Base-by-base conservation (phyloP, 768 basidiomycete genomes). In the Tylopilus vinaceipallidus region DNA sequence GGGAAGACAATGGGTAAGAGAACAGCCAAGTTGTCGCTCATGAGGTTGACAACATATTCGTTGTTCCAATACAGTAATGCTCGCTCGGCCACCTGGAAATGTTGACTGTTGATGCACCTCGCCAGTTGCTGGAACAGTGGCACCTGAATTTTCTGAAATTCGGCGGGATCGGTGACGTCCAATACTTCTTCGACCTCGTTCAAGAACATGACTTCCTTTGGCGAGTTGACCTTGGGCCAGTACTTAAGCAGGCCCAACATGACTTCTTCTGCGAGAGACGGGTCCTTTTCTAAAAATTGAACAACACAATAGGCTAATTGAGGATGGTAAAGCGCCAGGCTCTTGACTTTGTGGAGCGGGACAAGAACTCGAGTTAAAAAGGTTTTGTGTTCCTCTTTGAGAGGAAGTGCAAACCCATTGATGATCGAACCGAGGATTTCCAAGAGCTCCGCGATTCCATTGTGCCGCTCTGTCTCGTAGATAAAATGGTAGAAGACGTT, bases 401-500 rank as follows among this genome's bases (percentile, higher is more conserved):
- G 81, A 36, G 97, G 97, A 6, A 98, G 73, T 12, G 95, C 95
- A 63, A 99, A 99, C 29, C 97, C 97, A 61, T 99, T 99, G 80
- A 99, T 99, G 73, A 99, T 99, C 20, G 95, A 98, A 12, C 97
- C 97, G 39, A 99, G 79, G 53, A 99, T 99, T 71, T 99, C 97
- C 47, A 99, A 77, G 42, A 99, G 81, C 67, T 99, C 97, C 24
- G 97, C 97, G 59, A 99, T 98, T 30, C 97, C 97, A 65, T 99
- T 99, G 77, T 99, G 95, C 40, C 97, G 84, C 67, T 99, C 97
- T 1, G 94, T 93, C 70, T 99, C 97, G 71, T 99, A 99, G 61
- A 98, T 79, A 75, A 98, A 99, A 64, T 95, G 86, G 81, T 97
- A 98, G 70, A 99, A 99, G 61, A 99, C 95, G 62, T 98, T 97